These are phyloP conservation scores for Aspergillus puulaauensis DNA, from an alignment of 2,329 filamentous ascomycete genomes.

Conservation along the genomic window DNA sequence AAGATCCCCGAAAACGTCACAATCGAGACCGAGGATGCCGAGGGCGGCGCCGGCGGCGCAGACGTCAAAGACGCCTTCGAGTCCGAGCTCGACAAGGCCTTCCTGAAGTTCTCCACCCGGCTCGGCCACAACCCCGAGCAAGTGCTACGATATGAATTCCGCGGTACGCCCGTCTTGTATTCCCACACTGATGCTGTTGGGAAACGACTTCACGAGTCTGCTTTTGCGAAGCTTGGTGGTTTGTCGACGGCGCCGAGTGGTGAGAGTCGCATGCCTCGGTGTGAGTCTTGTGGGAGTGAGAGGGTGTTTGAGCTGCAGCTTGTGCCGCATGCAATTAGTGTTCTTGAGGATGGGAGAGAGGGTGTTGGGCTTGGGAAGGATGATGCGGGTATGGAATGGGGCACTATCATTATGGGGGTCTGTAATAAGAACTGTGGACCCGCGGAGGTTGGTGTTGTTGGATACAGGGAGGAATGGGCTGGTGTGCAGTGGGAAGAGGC, in stretches of 20 bases:
- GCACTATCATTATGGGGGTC: slow-evolving; percentile 82
- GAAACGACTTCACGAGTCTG: slow-evolving; percentile 52
- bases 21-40: slow-evolving; percentile 39
- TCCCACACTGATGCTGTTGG: slow-evolving; percentile 74
- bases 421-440: slow-evolving; percentile 78
- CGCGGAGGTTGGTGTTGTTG: slow-evolving; percentile 61
- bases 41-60: slow-evolving; percentile 31
- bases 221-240: slow-evolving; percentile 18
- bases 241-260: slow-evolving; percentile 22
- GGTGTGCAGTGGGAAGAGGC: slow-evolving; percentile 95
- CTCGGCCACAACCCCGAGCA: slow-evolving; percentile 80
- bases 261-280: slow-evolving; percentile 64
- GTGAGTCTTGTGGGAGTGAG: slow-evolving; percentile 69
- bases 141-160: slow-evolving; percentile 77
- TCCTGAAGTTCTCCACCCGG: slow-evolving; percentile 77
- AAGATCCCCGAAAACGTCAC: slow-evolving; percentile 50
- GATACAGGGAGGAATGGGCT: slow-evolving; percentile 93
- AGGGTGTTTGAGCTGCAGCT: slow-evolving; percentile 91
- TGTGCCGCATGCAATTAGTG: slow-evolving; percentile 83
- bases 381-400: slow-evolving; percentile 94
- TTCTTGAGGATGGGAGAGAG: slow-evolving; percentile 74
- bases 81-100: slow-evolving; percentile 70
- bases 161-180: slow-evolving; percentile 74
- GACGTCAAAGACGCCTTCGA: slow-evolving; percentile 72
- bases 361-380: slow-evolving; percentile 56